Evolutionary conservation across 164 flowering plant species (phyloP).

Genomic region (Magnolia officinalis): DNA sequence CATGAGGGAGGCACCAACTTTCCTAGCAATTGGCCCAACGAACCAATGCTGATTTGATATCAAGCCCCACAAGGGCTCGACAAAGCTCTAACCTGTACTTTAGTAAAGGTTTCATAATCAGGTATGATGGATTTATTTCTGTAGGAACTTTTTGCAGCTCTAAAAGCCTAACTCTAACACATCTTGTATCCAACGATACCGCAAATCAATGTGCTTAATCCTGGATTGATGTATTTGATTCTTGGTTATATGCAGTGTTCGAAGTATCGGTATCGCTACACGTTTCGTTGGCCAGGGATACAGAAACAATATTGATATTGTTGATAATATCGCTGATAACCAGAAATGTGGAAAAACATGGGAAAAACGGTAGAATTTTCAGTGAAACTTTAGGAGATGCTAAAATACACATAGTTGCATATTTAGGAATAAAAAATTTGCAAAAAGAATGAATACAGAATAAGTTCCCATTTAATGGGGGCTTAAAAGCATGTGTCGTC

Average conservation of each 20-base stretch:
- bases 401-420: too few species aligned
- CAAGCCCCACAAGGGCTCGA: neutral
- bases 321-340: too few species aligned
- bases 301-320: too few species aligned
- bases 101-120: neutral
- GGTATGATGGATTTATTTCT: neutral
- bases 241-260: neutral
- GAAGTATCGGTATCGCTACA: too few species aligned
- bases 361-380: too few species aligned
- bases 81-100: neutral
- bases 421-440: too few species aligned
- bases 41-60: neutral
- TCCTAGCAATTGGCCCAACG: neutral
- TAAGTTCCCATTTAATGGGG: too few species aligned
- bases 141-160: neutral
- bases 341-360: too few species aligned
- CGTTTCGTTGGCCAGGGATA: too few species aligned
- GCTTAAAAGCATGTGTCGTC: too few species aligned
- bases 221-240: neutral
- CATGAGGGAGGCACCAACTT: neutral
- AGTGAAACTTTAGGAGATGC: too few species aligned
- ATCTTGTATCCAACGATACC: neutral
- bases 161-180: neutral
- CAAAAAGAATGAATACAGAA: too few species aligned
- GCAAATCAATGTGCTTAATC: neutral